Evolutionary conservation across 495 filamentous ascomycete species (phyloP).

Genomic region (Chaetomidium leptoderma): DNA sequence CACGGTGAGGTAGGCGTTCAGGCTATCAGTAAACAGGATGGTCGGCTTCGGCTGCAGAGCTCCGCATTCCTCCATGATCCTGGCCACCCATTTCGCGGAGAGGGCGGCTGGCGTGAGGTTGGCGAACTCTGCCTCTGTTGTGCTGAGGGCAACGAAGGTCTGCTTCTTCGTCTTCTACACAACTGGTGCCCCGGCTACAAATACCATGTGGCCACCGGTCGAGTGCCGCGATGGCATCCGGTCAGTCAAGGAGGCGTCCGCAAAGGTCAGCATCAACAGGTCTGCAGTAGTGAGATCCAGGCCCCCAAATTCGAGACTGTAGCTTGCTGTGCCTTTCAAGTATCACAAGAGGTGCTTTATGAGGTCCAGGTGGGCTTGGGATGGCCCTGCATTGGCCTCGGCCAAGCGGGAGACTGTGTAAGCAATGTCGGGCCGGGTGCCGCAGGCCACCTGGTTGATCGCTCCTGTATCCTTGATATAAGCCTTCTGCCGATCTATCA

Average conservation of each 20-base stretch:
- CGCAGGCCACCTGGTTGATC: background rate
- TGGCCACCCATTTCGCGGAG: background rate
- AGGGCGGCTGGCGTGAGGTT: background rate
- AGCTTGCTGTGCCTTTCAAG: background rate
- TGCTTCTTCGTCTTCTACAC: constrained; percentile 11
- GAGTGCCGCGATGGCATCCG: background rate
- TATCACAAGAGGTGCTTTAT: background rate
- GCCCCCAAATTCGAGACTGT: background rate
- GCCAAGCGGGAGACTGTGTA: background rate
- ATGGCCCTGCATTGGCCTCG: constrained; percentile 1
- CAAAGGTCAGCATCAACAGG: background rate
- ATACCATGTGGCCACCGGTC: background rate
- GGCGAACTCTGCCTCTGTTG: background rate
- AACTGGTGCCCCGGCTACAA: background rate
- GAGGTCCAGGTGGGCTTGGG: background rate
- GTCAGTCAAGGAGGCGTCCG: background rate
- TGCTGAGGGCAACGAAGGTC: background rate
- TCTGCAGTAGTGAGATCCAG: background rate
- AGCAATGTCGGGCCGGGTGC: background rate
- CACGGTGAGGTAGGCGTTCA: background rate
- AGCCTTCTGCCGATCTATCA: background rate
- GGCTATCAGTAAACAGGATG: constrained; percentile 1
- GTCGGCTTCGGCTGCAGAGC: background rate
- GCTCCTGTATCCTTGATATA: constrained; percentile 4
- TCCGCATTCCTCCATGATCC: background rate